Base-by-base conservation (phyloP, 305 asterid species). In the Solanum hybrid region DNA sequence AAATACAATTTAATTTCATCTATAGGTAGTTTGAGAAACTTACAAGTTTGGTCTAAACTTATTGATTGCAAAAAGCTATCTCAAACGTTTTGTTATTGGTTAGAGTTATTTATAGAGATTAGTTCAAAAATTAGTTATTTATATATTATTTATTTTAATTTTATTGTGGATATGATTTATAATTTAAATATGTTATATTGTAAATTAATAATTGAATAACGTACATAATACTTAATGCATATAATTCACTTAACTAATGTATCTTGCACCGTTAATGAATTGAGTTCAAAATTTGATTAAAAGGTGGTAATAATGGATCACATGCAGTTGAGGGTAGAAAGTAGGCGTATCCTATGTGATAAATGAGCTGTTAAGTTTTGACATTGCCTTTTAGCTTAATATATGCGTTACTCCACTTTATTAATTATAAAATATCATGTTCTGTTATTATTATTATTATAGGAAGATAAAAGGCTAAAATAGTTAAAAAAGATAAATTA, bases 361-460 rank as follows among this genome's bases (percentile, higher is more conserved):
- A 78, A 75, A 87, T 87, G 89, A 87, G 89, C 76, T 87, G 89
- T 77, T 56, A 75, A 75, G 26, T 42, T 87, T 73, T 72, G 51
- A 72, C 79, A 8, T 42, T 60, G 73, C 40, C 17, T 82, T 56
- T 82, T 64, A 29, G 19, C 40, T 14, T 81, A 38, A 27, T 26
- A 45, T 80, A 8, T 26, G 29, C 24, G 35, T 79, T 81, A 82
- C 87, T 42, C 26, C 38, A 15, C 87, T 27, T 82, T 26, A 80
- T 14, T 80, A 38, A 82, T 40, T 81, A 24, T 13, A 13, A 13
- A 42, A 13, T 42, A 42, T 2, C 60, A 45, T 13, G 19, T 45
- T 14, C 19, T 42, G 17, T 42, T 42, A 11, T 40, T 38, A 78
- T 35, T 78, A 77, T 19, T 77, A 34, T 34, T 34, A 77, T 22